Base-by-base conservation (phyloP, 345 rosid genomes). In the Brassica juncea region DNA sequence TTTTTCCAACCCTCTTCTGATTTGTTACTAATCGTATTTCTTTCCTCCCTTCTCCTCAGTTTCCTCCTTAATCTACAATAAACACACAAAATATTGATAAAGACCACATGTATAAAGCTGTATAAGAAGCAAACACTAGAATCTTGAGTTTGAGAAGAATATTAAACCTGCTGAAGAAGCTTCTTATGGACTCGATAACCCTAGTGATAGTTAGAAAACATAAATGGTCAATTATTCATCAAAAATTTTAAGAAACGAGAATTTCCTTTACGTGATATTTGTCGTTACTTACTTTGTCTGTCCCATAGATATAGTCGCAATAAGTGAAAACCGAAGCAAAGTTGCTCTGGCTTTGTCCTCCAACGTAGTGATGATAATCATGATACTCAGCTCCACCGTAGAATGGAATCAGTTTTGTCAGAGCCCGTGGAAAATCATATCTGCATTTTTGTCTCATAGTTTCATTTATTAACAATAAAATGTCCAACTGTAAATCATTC, bases 321-420 rank as follows among this genome's bases (percentile, higher is more conserved):
- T 93, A 93, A 47, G 97, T 93, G 83, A 93, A 91, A 49, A 92
- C 90, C 4, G 96, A 92, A 35, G 96, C 94, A 75, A 92, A 92
- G 80, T 92, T 92, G 82, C 97, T 89, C 21, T 91, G 96, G 86
- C 97, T 91, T 82, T 89, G 89, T 71, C 88, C 92, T 80, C 97
- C 97, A 67, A 92, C 96, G 68, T 87, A 92, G 70, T 92, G 97
- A 79, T 92, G 96, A 66, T 89, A 91, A 74, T 92, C 97, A 82
- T 92, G 97, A 85, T 89, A 84, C 66, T 89, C 92, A 8, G 98
- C 90, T 62, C 98, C 98, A 39, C 94, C 97, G 61, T 93, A 93
- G 62, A 89, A 93, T 4, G 97, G 97, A 59, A 93, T 86, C 28
- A 75, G 87, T 81, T 86, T 93, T 9, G 93, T 86, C 35, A 83